Evolutionary conservation across 306 rosid species (phyloP).

Genomic region (Malus sieversii): DNA sequence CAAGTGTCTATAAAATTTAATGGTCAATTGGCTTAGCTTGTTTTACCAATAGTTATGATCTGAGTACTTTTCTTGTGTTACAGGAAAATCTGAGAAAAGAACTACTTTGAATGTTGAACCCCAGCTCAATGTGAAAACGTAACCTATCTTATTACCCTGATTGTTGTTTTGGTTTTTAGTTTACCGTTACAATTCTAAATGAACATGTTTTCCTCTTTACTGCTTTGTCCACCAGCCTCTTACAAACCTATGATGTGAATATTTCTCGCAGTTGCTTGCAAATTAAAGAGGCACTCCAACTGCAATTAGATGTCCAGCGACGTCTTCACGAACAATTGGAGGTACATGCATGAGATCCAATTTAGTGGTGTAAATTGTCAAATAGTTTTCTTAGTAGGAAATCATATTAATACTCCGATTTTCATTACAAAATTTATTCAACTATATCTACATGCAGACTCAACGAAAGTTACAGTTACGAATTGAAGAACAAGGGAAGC

Average conservation of each 20-base stretch:
- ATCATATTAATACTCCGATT: neutral
- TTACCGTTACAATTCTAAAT: neutral
- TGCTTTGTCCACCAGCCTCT: neutral
- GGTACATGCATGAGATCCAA: slow-evolving; percentile 27
- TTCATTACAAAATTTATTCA: neutral
- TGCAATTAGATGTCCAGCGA: slow-evolving; percentile 84
- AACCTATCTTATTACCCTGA: slow-evolving; percentile 4
- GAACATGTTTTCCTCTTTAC: neutral
- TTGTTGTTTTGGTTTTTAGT: neutral
- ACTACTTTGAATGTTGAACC: slow-evolving; percentile 23
- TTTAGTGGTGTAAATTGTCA: too few relatives aligned
- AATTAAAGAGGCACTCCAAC: slow-evolving; percentile 79
- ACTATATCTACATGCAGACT: slow-evolving; percentile 8
- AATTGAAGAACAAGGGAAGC: slow-evolving; percentile 44
- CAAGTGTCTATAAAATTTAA: neutral
- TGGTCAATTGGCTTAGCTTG: neutral
- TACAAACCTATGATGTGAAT: neutral
- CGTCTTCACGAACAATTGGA: slow-evolving; percentile 89
- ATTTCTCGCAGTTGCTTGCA: slow-evolving; percentile 55
- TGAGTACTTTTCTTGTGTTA: slow-evolving; percentile 19
- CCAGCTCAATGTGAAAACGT: slow-evolving; percentile 62
- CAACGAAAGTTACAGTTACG: slow-evolving; percentile 35
- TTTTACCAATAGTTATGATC: neutral
- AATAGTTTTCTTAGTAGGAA: neutral
- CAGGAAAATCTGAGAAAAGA: slow-evolving; percentile 70